phyloP scores from a whole-genome alignment of 2,329 filamentous ascomycete species.

The Talaromyces sp. region DNA sequence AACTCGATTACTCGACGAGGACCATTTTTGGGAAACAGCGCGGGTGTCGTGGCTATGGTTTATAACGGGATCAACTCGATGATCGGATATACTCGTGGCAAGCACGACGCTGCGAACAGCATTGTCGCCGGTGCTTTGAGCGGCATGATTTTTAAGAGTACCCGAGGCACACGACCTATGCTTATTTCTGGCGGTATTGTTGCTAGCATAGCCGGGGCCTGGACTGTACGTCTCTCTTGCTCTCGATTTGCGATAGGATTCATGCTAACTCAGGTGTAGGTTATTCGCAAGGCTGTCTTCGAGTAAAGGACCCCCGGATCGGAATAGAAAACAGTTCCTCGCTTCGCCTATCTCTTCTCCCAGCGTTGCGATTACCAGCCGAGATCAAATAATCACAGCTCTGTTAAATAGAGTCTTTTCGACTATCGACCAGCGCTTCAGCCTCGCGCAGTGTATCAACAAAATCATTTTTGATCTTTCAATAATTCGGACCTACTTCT shows the following conservation, averaged over 20 bases:
- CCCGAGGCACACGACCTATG: conserved; percentile 84
- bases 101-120: conserved; percentile 87
- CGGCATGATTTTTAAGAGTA: conserved; percentile 96
- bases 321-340: not conserved
- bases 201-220: conserved; percentile 75
- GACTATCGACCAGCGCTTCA: conserved; percentile 23
- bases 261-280: conserved; percentile 32
- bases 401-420: conserved; percentile 8
- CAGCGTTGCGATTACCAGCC: conserved; percentile 10
- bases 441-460: conserved; percentile 24
- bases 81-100: conserved; percentile 72
- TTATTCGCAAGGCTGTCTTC: conserved; percentile 51
- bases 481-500: conserved; percentile 34
- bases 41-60: conserved; percentile 89
- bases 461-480: conserved; percentile 25
- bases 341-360: conserved; percentile 15
- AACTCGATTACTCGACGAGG: conserved; percentile 92
- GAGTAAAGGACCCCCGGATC: conserved; percentile 30
- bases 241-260: conserved; percentile 2
- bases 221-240: conserved; percentile 68
- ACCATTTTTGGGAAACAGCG: conserved; percentile 93
- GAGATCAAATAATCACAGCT: not conserved
- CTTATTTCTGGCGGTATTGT: conserved; percentile 90
- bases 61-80: conserved; percentile 92
- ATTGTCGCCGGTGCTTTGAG: conserved; percentile 79